These are phyloP conservation scores for Trichoderma semiorbis DNA, from an alignment of 2,329 filamentous ascomycete species.

Conservation along the genomic window DNA sequence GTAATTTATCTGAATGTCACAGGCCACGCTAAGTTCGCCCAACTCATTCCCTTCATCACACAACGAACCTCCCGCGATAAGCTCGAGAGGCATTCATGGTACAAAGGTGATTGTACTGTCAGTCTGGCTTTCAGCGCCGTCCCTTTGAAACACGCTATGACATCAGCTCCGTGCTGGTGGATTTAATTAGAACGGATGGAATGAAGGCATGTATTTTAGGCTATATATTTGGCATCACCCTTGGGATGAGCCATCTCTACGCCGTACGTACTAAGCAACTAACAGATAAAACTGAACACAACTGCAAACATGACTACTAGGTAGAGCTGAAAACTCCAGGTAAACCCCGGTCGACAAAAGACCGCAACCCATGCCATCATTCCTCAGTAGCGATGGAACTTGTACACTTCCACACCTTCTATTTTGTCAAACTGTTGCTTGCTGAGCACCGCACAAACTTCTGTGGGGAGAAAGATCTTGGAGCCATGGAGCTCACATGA, in stretches of 20 bases:
- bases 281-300: neutral
- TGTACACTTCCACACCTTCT: neutral
- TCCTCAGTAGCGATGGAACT: neutral
- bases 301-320: neutral
- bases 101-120: neutral
- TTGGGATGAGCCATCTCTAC: neutral
- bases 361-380: neutral
- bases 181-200: neutral
- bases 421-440: neutral
- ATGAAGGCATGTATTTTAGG: neutral
- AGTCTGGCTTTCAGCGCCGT: neutral
- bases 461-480: neutral
- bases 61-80: neutral
- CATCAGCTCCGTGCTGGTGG: slow-evolving; percentile 2
- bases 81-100: neutral
- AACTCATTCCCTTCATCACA: neutral
- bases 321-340: neutral
- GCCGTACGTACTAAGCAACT: neutral
- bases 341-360: neutral
- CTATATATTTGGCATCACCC: neutral
- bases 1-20: neutral
- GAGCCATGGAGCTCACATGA: neutral
- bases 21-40: neutral
- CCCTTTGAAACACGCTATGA: slow-evolving; percentile 7
- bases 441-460: neutral